Conservation (phyloP, 2,329 filamentous ascomycete species). For the Didymella segeticola region DNA sequence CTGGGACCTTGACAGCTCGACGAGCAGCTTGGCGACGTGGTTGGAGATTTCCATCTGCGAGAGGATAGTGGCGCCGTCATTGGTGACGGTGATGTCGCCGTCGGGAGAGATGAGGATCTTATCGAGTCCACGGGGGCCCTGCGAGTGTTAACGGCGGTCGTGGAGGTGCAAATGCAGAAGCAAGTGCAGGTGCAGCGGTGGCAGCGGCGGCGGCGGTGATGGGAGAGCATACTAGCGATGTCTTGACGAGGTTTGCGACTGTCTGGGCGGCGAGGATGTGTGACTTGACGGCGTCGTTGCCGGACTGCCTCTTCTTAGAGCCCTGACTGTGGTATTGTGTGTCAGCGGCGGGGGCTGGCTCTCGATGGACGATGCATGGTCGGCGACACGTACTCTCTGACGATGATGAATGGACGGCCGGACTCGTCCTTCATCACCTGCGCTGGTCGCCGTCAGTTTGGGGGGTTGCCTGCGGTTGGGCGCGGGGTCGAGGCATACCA, state of each 20-base stretch:
- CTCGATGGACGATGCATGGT: no score
- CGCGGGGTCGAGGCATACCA: constrained; percentile 60
- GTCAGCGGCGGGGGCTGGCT: no score
- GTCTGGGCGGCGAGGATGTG: constrained; percentile 97
- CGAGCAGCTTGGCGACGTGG: constrained; percentile 95
- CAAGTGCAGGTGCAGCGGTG: no score
- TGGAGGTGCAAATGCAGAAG: no score
- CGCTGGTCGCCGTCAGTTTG: constrained; percentile 54
- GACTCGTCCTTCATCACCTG: constrained; percentile 95
- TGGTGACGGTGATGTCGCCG: constrained; percentile 98
- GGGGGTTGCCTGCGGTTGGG: constrained; percentile 17
- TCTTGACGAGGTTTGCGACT: constrained; percentile 96
- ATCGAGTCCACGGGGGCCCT: constrained; percentile 92
- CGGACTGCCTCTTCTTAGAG: constrained; percentile 96
- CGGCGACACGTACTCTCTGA: constrained; percentile 84
- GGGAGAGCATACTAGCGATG: constrained; percentile 70
- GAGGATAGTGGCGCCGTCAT: constrained; percentile 97
- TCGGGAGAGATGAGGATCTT: constrained; percentile 99
- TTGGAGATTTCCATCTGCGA: constrained; percentile 98
- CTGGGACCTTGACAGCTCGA: constrained; percentile 97
- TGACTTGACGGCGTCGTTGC: constrained; percentile 96
- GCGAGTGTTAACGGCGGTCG: constrained; percentile 28
- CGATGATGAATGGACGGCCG: constrained; percentile 95
- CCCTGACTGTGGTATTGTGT: constrained; percentile 70
- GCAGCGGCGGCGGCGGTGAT: no score